Conservation (phyloP, 345 rosid species). For the Syzygium grande region DNA sequence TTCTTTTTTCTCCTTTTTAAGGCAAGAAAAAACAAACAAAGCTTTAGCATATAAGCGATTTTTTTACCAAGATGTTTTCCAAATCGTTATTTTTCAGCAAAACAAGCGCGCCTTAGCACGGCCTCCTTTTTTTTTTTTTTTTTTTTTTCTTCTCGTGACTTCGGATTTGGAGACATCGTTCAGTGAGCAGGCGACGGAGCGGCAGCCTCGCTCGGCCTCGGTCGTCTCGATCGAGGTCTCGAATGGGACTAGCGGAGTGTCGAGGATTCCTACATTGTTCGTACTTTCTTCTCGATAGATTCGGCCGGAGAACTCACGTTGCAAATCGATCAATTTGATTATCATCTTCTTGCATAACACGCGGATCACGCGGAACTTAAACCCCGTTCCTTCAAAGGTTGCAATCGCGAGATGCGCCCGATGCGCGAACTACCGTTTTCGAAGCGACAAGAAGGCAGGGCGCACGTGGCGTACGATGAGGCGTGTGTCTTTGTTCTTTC, state of each 20-base stretch:
- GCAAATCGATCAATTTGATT: neutral
- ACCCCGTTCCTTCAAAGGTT: neutral
- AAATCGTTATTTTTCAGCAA: too few relatives aligned
- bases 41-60: too few relatives aligned
- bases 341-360: too few relatives aligned
- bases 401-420: neutral
- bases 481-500: too few relatives aligned
- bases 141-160: neutral
- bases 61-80: too few relatives aligned
- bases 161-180: neutral
- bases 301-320: neutral
- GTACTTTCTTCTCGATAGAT: neutral
- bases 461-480: neutral
- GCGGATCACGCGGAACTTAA: neutral
- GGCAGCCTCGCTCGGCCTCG: too few relatives aligned
- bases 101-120: too few relatives aligned
- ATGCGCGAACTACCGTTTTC: neutral
- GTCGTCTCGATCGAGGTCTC: neutral
- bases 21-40: too few relatives aligned
- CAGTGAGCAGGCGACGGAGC: too few relatives aligned
- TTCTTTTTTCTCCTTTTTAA: too few relatives aligned
- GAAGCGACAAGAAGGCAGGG: neutral
- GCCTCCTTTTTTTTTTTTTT: too few relatives aligned
- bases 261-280: neutral
- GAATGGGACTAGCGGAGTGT: neutral